Evolutionary conservation across 1,284 basidiomycete species (phyloP), one percentile per base, ranked within the genome.

Genomic region (Microbotryum intermedium): DNA sequence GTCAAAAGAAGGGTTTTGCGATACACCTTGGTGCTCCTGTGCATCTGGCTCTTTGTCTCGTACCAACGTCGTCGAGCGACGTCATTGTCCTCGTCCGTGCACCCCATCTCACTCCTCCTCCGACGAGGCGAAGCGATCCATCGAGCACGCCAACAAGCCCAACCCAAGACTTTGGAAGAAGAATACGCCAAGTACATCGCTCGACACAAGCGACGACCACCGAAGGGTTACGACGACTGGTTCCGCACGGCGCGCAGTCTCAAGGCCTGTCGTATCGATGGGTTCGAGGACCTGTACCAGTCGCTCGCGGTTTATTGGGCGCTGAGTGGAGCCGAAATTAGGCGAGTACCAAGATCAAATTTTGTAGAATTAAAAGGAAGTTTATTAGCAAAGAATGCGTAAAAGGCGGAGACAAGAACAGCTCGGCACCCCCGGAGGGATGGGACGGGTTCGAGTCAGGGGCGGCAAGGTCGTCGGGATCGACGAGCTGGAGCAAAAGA

Each of bases 161-260:
- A 48, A 11, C 60, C 62, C 2, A n/a, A 13, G 13, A 58, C 62
- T 6, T 57, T 64, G 28, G 34, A 45, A 0, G 50, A 50, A 8
- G 62, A 59, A 3, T 42, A 43, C 46, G 23, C 16, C 21, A 34
- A 6, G 6, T 64, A 64, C 43, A 1, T n/a, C 2, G 20, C 26
- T 3, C 18, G 28, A 18, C 46, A 60, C 26, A 48, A 47, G 4
- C 53, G 62, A 1, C 25, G 5, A 1, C 62, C 62, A 8, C 62
- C 62, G 1, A 42, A 44, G n/a, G 62, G 62, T 0, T 64, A 44
- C 49, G 60, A 61, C 50, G 47, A 11, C 6, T 64, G 62, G 62
- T 64, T 34, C 50, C 13, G 26, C 6, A 44, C 20, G 11, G 52
- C 60, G 20, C 23, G 21, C 25, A n/a, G 29, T 8, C 26, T 21